These are phyloP conservation scores for Colletotrichum liaoningense DNA, from an alignment of 2,329 filamentous ascomycete species.

Conservation along the genomic window DNA sequence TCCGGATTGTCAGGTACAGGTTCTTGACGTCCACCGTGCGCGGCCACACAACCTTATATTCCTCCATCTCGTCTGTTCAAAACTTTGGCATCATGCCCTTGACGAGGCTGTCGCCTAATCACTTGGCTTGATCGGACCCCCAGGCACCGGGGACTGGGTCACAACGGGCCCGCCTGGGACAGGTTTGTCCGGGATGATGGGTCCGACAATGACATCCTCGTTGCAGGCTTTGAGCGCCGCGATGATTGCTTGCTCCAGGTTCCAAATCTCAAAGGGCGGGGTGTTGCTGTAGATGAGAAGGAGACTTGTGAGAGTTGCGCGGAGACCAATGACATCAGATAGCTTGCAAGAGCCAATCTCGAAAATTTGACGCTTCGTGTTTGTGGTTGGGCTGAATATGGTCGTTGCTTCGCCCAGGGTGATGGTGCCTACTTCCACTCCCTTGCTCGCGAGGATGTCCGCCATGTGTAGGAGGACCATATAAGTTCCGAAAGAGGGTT, in stretches of 20 bases:
- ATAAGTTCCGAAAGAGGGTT: slow-evolving; percentile 23
- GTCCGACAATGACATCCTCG: slow-evolving; percentile 20
- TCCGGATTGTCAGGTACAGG: neutral
- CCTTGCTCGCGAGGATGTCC: slow-evolving; percentile 33
- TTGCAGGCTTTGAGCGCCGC: slow-evolving; percentile 36
- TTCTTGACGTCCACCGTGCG: neutral
- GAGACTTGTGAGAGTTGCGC: slow-evolving; percentile 35
- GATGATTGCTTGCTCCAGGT: slow-evolving; percentile 36
- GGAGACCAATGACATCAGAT: slow-evolving; percentile 36
- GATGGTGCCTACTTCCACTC: slow-evolving; percentile 24
- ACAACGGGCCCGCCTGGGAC: slow-evolving; percentile 44
- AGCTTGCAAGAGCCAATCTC: slow-evolving; percentile 32
- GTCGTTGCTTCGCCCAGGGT: slow-evolving; percentile 18
- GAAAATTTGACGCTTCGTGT: slow-evolving; percentile 36
- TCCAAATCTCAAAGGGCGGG: slow-evolving; percentile 34
- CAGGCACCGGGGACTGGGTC: slow-evolving; percentile 30
- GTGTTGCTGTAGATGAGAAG: slow-evolving; percentile 32
- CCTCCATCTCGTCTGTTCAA: slow-evolving; percentile 9
- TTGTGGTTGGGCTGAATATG: slow-evolving; percentile 22
- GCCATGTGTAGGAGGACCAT: slow-evolving; percentile 33
- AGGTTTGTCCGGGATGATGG: slow-evolving; percentile 41
- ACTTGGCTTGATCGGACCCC: slow-evolving; percentile 29
- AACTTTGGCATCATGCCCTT: neutral
- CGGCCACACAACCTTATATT: slow-evolving; percentile 18
- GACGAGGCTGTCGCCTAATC: slow-evolving; percentile 8